Conservation (phyloP, 129 eudicot species). For the Pittosporum tobira region DNA sequence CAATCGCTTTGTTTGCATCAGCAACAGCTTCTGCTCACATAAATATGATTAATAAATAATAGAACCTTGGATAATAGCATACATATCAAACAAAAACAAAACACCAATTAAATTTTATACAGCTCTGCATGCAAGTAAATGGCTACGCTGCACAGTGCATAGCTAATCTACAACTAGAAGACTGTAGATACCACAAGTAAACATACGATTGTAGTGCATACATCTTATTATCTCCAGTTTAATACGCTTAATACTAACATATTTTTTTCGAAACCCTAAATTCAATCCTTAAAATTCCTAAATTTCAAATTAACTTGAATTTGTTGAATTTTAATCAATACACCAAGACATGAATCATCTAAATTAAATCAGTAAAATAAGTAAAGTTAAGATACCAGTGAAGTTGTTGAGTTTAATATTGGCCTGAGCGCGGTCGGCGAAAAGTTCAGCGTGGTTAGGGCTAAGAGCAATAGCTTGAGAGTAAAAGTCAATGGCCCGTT, state of each 20-base stretch:
- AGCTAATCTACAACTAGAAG: too few relatives aligned
- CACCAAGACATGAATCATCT: not conserved
- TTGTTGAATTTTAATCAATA: not conserved
- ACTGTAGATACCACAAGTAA: too few relatives aligned
- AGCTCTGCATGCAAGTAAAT: not conserved
- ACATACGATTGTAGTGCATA: too few relatives aligned
- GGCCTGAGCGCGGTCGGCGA: constrained; percentile 92
- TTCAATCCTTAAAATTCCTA: too few relatives aligned
- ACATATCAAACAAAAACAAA: not conserved
- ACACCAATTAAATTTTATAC: not conserved
- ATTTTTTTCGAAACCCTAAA: too few relatives aligned
- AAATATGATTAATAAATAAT: not conserved
- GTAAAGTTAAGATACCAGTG: constrained; percentile 44
- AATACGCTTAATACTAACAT: too few relatives aligned
- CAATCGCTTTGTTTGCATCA: constrained; percentile 54
- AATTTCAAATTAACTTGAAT: too few relatives aligned
- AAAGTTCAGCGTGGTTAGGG: constrained; percentile 55
- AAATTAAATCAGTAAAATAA: too few relatives aligned
- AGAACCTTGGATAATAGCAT: not conserved
- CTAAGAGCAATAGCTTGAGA: constrained; percentile 55
- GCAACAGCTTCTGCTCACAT: constrained; percentile 48
- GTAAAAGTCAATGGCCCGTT: constrained; percentile 79
- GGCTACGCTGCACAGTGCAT: too few relatives aligned
- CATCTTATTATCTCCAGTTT: too few relatives aligned
- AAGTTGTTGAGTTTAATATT: constrained; percentile 68